Evolutionary conservation across 1,139 yeast species (phyloP).

Genomic region (Suhomyces chickasaworum): DNA sequence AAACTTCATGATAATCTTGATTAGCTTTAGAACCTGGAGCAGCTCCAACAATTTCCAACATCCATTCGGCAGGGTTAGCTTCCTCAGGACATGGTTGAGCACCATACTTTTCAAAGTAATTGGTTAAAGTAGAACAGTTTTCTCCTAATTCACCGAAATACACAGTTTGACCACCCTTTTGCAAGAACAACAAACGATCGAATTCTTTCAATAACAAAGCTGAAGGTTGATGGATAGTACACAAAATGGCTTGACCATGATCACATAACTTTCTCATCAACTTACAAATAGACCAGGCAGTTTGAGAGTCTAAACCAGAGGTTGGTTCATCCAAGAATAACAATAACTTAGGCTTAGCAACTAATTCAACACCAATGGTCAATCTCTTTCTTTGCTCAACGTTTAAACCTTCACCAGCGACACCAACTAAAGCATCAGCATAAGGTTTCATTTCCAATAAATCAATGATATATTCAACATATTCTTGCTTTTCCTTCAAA

Average conservation of each 20-base stretch:
- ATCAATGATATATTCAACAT: constrained; percentile 39
- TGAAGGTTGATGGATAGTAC: constrained; percentile 48
- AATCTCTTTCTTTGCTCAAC: constrained; percentile 42
- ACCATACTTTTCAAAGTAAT: constrained; percentile 61
- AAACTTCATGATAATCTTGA: constrained; percentile 37
- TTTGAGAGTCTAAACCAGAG: constrained; percentile 46
- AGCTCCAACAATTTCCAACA: constrained; percentile 52
- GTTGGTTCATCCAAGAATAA: constrained; percentile 53
- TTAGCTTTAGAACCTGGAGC: constrained; percentile 38
- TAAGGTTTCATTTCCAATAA: constrained; percentile 40
- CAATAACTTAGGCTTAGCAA: constrained; percentile 40
- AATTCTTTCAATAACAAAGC: constrained; percentile 59
- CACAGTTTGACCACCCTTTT: constrained; percentile 65
- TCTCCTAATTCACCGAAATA: constrained; percentile 80
- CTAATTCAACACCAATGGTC: constrained; percentile 44
- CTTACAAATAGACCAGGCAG: constrained; percentile 48
- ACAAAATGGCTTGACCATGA: constrained; percentile 46
- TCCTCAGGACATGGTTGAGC: constrained; percentile 43
- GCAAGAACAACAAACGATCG: constrained; percentile 56
- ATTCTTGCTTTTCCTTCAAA: constrained; percentile 33
- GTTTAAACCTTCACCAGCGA: constrained; percentile 43
- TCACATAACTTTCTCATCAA: constrained; percentile 45
- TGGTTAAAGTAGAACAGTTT: constrained; percentile 49
- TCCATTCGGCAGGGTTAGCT: constrained; percentile 61
- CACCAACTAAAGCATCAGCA: constrained; percentile 43